Conservation (phyloP, 768 basidiomycete species). For the Collybiopsis confluens region DNA sequence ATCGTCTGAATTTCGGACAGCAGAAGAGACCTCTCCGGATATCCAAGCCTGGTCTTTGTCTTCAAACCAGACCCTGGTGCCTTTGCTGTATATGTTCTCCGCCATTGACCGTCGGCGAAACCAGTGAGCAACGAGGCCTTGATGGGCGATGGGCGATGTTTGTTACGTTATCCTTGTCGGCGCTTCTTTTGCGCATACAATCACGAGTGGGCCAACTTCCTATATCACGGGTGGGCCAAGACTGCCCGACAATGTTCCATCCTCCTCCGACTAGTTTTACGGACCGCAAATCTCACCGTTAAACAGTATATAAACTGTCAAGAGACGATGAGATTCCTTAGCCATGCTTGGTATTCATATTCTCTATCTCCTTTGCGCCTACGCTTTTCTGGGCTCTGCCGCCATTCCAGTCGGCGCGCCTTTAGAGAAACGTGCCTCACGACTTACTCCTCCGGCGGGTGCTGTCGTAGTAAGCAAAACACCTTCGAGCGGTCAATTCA, state of each 20-base stretch:
- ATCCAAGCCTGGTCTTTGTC: conserved; percentile 96
- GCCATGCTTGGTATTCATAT: background rate
- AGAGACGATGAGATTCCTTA: too few relatives aligned
- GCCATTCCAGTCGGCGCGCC: background rate
- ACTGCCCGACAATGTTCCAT: too few relatives aligned
- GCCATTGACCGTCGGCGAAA: conserved; percentile 49
- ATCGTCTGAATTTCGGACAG: conserved; percentile 63
- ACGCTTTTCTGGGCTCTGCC: background rate
- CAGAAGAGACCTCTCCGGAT: conserved; percentile 75
- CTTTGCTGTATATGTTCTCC: conserved; percentile 89
- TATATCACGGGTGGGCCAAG: too few relatives aligned
- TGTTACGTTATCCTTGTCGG: background rate
- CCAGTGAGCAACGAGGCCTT: conserved; percentile 5
- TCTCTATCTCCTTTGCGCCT: background rate
- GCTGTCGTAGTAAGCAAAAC: conserved; percentile 22
- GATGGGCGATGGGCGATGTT: background rate
- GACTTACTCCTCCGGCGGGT: conserved; percentile 18
- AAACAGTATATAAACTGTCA: too few relatives aligned
- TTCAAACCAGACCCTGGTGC: conserved; percentile 88
- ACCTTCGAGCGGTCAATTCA: conserved; percentile 19
- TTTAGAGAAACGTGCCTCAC: background rate
- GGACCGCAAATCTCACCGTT: too few relatives aligned
- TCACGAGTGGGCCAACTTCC: too few relatives aligned
- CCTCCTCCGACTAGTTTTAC: too few relatives aligned
- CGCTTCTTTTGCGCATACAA: too few relatives aligned